Evolutionary conservation across 306 rosid genomes (phyloP).

Genomic region (Herpetospermum pedunculosum): DNA sequence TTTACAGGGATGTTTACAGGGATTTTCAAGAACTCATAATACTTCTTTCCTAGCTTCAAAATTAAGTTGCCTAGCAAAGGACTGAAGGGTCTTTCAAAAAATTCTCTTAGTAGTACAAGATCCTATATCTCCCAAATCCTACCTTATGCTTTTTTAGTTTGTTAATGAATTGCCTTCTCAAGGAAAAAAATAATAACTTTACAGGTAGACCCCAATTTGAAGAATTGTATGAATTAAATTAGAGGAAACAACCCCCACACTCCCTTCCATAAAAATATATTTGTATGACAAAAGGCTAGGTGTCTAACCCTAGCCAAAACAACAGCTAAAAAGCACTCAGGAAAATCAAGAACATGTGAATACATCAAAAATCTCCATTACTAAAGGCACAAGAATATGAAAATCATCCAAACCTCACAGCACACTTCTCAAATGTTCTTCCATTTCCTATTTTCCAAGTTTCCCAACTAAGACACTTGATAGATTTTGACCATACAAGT

Average conservation of each 20-base stretch:
- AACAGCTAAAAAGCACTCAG: background rate
- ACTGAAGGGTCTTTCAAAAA: background rate
- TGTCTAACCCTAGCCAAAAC: background rate
- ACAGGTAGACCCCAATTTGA: background rate
- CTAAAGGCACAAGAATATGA: background rate
- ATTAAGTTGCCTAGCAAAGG: background rate
- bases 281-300: background rate
- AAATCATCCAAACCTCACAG: background rate
- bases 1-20: background rate
- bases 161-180: background rate
- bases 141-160: background rate
- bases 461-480: background rate
- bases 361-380: background rate
- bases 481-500: background rate
- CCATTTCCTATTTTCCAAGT: background rate
- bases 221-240: background rate
- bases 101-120: background rate
- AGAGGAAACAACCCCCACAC: background rate
- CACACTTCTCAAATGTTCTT: background rate
- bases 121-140: background rate
- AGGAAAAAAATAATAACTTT: background rate
- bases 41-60: background rate
- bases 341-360: background rate
- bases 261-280: background rate
- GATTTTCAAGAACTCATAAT: background rate